Evolutionary conservation across 257 asterid genomes (phyloP).

Genomic region (Jasminum sambac): DNA sequence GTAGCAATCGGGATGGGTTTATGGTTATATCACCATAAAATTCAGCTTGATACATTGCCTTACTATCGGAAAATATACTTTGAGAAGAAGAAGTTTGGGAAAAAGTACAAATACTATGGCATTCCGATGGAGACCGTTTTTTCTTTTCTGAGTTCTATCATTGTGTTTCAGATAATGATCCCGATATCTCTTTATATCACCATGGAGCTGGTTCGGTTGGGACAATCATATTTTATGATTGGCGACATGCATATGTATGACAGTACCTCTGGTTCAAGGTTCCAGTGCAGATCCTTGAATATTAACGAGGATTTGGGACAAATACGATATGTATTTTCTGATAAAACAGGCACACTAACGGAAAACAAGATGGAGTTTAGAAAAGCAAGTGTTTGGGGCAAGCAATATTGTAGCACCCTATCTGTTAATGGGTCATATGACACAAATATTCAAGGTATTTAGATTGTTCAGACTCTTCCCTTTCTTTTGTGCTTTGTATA

Average conservation of each 20-base stretch:
- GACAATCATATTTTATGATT: slow-evolving; percentile 98
- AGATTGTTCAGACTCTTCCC: not conserved
- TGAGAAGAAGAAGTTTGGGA: slow-evolving; percentile 52
- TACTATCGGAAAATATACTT: slow-evolving; percentile 77
- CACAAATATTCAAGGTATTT: slow-evolving; percentile 53
- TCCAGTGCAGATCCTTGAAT: slow-evolving; percentile 98
- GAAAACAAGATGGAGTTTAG: slow-evolving; percentile 98
- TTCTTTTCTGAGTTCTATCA: slow-evolving; percentile 90
- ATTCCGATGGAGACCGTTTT: slow-evolving; percentile 91
- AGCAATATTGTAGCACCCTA: slow-evolving; percentile 50
- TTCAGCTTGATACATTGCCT: slow-evolving; percentile 78
- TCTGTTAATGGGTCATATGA: slow-evolving; percentile 41
- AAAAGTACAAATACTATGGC: slow-evolving; percentile 74
- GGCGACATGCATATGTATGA: slow-evolving; percentile 91
- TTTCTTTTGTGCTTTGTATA: slow-evolving; percentile 3
- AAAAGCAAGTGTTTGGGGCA: slow-evolving; percentile 86
- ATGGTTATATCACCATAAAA: slow-evolving; percentile 71
- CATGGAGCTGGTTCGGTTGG: slow-evolving; percentile 98
- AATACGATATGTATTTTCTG: slow-evolving; percentile 85
- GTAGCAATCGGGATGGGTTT: slow-evolving; percentile 87
- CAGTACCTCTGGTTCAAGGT: slow-evolving; percentile 67
- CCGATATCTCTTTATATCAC: slow-evolving; percentile 97
- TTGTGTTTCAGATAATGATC: slow-evolving; percentile 98
- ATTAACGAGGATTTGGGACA: slow-evolving; percentile 99
- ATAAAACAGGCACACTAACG: slow-evolving; percentile 94